A percentile compares a stretch with the other conserved stretches of the same genome.
Conservation (phyloP, 2,329 filamentous ascomycete genomes). For the Exophiala sp. region DNA sequence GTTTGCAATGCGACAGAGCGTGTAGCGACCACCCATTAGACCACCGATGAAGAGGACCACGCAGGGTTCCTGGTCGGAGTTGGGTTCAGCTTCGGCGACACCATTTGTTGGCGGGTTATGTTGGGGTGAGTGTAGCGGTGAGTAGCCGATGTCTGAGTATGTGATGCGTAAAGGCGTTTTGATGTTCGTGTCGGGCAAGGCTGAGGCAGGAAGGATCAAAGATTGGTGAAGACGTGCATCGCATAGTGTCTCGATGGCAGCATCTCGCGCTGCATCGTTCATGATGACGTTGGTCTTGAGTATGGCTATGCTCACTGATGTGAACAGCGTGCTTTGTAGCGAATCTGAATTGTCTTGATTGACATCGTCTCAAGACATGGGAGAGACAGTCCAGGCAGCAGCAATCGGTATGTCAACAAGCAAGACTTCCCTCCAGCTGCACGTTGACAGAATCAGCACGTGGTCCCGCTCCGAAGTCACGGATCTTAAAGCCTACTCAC, state of each 20-base stretch:
- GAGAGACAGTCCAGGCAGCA: too few species aligned
- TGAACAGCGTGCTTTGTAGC: too few species aligned
- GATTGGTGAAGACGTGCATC: conserved; percentile 4
- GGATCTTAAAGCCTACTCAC: too few species aligned
- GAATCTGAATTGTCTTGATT: too few species aligned
- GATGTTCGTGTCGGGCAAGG: not conserved
- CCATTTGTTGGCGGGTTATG: not conserved
- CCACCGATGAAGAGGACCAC: conserved; percentile 7
- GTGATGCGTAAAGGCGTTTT: conserved; percentile 1
- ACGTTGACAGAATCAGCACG: too few species aligned
- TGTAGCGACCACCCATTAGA: conserved; percentile 7
- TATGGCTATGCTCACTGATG: too few species aligned
- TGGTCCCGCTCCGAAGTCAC: too few species aligned
- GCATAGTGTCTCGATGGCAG: conserved; percentile 2
- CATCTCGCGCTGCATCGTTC: not conserved
- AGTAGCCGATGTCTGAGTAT: conserved; percentile 7
- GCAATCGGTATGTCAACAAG: too few species aligned
- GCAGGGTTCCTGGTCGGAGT: not conserved
- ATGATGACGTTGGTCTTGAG: not conserved
- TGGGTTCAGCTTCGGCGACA: not conserved
- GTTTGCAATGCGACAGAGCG: not conserved
- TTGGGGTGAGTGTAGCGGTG: not conserved
- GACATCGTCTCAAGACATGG: too few species aligned
- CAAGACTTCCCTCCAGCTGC: too few species aligned
- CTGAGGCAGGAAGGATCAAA: conserved; percentile 1